Percentiles rank a stretch among this genome's conserved stretches.
Conservation (phyloP, 352 stramenopile genomes). For the Phytophthora uliginosa region DNA sequence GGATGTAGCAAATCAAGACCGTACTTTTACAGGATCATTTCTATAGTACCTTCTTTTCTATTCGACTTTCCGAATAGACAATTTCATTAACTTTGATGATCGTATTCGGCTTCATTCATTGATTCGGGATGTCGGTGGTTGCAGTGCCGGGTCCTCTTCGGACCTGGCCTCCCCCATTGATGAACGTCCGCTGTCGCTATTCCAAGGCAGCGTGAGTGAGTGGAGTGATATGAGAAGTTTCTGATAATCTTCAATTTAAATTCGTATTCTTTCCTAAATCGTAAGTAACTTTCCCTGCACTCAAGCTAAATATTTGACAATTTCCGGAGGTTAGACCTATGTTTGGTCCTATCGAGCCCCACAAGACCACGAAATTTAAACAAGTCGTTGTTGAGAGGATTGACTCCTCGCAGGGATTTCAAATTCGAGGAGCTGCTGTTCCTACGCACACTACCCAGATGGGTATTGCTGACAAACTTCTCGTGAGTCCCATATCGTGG, state of each 20-base stretch:
- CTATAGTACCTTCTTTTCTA: constrained; percentile 16
- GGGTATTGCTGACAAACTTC: no score
- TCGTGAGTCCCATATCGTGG: no score
- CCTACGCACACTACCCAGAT: constrained; percentile 2
- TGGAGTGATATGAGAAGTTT: constrained; percentile 48
- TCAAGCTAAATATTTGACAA: no score
- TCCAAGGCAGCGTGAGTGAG: constrained; percentile 55
- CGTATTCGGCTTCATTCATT: constrained; percentile 25
- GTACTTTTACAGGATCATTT: constrained; percentile 14
- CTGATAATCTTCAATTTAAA: background rate
- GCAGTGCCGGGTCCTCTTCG: constrained; percentile 20
- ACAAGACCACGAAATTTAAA: no score
- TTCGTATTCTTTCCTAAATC: no score
- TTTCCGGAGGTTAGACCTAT: no score
- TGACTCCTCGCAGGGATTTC: background rate
- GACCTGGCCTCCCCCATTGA: constrained; percentile 34
- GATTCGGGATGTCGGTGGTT: constrained; percentile 18
- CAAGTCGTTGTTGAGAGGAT: background rate
- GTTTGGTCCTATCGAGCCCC: no score
- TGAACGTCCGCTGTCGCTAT: constrained; percentile 54
- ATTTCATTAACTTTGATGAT: constrained; percentile 9
- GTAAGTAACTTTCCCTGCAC: no score
- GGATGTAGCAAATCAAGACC: background rate
- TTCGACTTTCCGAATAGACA: no score
- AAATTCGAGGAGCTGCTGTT: constrained; percentile 13